Evolutionary conservation across 257 asterid species (phyloP).

Genomic region (Lycium ferocissimum): DNA sequence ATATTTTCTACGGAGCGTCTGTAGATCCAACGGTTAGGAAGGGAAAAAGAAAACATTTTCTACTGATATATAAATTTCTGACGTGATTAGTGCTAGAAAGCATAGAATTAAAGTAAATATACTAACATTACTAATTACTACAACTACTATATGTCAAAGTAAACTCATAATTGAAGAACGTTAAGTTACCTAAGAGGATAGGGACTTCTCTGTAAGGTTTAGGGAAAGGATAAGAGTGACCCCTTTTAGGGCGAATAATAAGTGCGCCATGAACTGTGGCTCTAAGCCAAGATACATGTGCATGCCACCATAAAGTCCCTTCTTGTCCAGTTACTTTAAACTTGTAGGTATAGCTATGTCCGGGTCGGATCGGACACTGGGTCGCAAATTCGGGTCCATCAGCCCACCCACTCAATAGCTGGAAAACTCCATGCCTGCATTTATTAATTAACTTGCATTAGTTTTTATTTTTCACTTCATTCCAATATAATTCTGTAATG

Average conservation of each 20-base stretch:
- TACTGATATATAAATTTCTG: too few species aligned
- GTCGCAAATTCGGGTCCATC: slow-evolving; percentile 36
- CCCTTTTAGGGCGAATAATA: slow-evolving; percentile 25
- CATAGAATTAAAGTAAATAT: too few species aligned
- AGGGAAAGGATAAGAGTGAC: slow-evolving; percentile 26
- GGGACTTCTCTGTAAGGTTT: slow-evolving; percentile 29
- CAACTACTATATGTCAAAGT: neutral
- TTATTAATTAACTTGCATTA: neutral
- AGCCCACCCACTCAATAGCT: slow-evolving; percentile 36
- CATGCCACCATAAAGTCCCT: slow-evolving; percentile 35
- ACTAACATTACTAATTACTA: too few species aligned
- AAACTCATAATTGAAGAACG: neutral
- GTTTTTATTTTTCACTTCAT: neutral
- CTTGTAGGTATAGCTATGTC: slow-evolving; percentile 39
- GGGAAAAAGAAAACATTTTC: too few species aligned
- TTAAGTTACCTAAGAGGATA: slow-evolving; percentile 19
- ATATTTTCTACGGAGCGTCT: too few species aligned
- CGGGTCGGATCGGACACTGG: slow-evolving; percentile 36
- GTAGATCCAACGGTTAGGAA: too few species aligned
- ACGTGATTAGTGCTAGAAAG: too few species aligned
- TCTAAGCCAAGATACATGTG: slow-evolving; percentile 29
- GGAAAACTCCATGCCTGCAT: slow-evolving; percentile 41
- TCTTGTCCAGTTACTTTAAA: slow-evolving; percentile 35
- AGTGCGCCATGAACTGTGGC: slow-evolving; percentile 32
- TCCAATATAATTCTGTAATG: neutral